Percentiles rank a stretch among this genome's conserved stretches.
These are phyloP conservation scores for Orychophragmus violaceus DNA, from an alignment of 345 rosid species.

Conservation along the genomic window DNA sequence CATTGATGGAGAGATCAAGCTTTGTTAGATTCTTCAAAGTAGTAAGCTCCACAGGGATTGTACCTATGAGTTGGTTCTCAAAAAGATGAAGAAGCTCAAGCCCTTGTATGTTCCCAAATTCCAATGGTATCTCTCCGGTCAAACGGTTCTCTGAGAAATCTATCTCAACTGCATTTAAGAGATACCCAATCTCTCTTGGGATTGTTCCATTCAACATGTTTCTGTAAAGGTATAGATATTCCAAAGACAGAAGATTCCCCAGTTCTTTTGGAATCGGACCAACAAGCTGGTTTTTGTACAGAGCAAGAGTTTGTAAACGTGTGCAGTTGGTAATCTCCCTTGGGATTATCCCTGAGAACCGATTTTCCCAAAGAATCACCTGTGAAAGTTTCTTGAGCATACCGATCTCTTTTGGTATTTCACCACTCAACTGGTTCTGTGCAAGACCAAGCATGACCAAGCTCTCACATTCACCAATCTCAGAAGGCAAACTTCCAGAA, in stretches of 20 bases:
- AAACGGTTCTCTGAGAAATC: too few species aligned
- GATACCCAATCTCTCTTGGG: slow-evolving; percentile 73
- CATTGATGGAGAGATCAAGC: slow-evolving; percentile 81
- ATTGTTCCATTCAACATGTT: slow-evolving; percentile 61
- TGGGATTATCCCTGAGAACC: slow-evolving; percentile 63
- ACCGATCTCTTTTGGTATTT: slow-evolving; percentile 65
- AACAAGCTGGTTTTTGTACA: slow-evolving; percentile 64
- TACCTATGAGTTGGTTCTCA: slow-evolving; percentile 64
- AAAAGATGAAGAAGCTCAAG: slow-evolving; percentile 68
- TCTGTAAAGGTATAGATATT: slow-evolving; percentile 57
- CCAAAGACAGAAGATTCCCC: slow-evolving; percentile 40
- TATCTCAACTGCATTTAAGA: too few species aligned
- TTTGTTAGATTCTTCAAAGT: slow-evolving; percentile 51
- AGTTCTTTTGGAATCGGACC: slow-evolving; percentile 70
- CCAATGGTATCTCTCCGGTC: too few species aligned
- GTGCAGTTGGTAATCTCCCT: slow-evolving; percentile 66
- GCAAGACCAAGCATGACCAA: slow-evolving; percentile 76
- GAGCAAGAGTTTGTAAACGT: slow-evolving; percentile 51
- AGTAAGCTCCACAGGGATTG: slow-evolving; percentile 63
- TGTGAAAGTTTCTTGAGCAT: slow-evolving; percentile 49
- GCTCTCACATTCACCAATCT: slow-evolving; percentile 60
- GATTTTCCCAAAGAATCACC: slow-evolving; percentile 65
- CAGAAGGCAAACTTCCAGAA: slow-evolving; percentile 68
- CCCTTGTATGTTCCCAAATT: slow-evolving; percentile 49
- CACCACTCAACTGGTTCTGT: slow-evolving; percentile 55